Evolutionary conservation across 495 filamentous ascomycete genomes (phyloP).

Genomic region (Penicillium ochrochloron): DNA sequence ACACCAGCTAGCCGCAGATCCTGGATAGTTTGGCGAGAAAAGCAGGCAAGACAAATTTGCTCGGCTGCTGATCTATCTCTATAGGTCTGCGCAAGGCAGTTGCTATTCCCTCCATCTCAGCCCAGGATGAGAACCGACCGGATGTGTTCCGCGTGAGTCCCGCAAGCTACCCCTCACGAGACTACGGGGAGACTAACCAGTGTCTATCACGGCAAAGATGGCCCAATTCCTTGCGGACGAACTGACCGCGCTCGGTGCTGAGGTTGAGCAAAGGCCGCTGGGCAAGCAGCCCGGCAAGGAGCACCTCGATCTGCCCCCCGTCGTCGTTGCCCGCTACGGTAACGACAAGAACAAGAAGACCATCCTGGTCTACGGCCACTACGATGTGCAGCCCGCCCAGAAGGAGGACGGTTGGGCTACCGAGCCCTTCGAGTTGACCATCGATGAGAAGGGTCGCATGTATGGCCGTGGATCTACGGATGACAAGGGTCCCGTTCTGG

Average conservation of each 20-base stretch:
- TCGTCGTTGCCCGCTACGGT: constrained; percentile 89
- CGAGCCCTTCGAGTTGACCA: constrained; percentile 88
- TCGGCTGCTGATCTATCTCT: constrained; percentile 18
- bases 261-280: constrained; percentile 79
- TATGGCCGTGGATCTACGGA: constrained; percentile 94
- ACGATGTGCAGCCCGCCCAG: constrained; percentile 96
- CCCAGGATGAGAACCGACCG: constrained; percentile 81
- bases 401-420: constrained; percentile 96
- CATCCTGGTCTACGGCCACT: constrained; percentile 97
- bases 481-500: constrained; percentile 97
- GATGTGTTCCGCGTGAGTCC: constrained; percentile 76
- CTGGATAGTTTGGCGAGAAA: not conserved
- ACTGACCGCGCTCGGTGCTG: constrained; percentile 80
- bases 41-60: not conserved
- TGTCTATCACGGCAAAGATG: constrained; percentile 64
- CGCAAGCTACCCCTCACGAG: constrained; percentile 3
- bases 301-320: constrained; percentile 88
- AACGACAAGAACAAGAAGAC: constrained; percentile 89
- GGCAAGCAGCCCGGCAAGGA: constrained; percentile 91
- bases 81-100: constrained; percentile 82
- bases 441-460: constrained; percentile 91
- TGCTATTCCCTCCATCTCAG: constrained; percentile 93
- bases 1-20: not conserved
- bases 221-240: constrained; percentile 85
- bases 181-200: constrained; percentile 8